A percentile compares a stretch with the other conserved stretches of the same genome.
phyloP scores from a whole-genome alignment of 2,329 filamentous ascomycete genomes.

The Verticillium nonalfalfae region DNA sequence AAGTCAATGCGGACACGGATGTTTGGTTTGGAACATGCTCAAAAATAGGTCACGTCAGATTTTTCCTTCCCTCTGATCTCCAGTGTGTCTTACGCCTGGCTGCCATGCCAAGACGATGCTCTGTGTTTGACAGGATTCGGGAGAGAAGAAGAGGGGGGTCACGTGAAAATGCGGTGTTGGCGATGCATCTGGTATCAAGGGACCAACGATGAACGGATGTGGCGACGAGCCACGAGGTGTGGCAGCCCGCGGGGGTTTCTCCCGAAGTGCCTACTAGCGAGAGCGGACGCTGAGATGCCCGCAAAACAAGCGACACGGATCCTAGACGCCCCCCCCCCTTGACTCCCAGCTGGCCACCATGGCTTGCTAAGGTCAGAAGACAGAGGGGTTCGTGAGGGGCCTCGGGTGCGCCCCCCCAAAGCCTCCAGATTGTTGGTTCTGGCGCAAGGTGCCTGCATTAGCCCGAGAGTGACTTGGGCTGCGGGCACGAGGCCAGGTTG shows the following conservation, averaged over 20 bases:
- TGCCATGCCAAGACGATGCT: neutral
- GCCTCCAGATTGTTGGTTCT: neutral
- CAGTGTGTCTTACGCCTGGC: neutral
- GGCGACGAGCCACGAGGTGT: neutral
- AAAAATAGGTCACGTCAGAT: neutral
- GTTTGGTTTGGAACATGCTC: neutral
- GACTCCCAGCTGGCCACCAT: neutral
- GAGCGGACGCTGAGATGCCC: neutral
- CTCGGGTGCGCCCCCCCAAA: neutral
- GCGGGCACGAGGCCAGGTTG: neutral
- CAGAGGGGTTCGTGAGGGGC: neutral
- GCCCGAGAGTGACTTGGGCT: neutral
- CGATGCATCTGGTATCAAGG: neutral
- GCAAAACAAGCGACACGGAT: neutral
- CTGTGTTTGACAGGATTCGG: neutral
- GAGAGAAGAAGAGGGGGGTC: neutral
- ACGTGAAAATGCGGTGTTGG: neutral
- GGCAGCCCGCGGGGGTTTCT: neutral
- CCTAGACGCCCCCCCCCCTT: neutral
- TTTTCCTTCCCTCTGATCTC: neutral
- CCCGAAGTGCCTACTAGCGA: neutral
- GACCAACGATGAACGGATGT: neutral
- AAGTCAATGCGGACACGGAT: neutral
- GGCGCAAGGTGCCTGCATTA: neutral
- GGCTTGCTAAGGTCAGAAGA: neutral